These are phyloP conservation scores for Pleochaeta shiraiana DNA, from an alignment of 2,329 filamentous ascomycete species.

Conservation along the genomic window DNA sequence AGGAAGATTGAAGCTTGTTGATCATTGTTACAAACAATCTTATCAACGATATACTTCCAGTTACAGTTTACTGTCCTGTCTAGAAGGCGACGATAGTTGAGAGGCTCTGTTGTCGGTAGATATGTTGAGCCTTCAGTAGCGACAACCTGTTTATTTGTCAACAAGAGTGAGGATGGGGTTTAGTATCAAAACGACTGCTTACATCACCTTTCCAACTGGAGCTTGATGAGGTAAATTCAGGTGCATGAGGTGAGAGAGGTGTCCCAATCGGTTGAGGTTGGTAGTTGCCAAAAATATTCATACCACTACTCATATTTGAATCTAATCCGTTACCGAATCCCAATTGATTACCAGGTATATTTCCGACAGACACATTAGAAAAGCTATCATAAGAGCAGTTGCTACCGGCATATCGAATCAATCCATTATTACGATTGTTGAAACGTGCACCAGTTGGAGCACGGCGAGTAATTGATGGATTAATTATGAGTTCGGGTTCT, in stretches of 20 bases:
- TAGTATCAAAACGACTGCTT: slow-evolving; percentile 9
- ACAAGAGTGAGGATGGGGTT: slow-evolving; percentile 14
- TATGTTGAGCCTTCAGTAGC: slow-evolving; percentile 48
- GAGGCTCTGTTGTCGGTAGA: slow-evolving; percentile 66
- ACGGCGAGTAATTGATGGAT: slow-evolving; percentile 13
- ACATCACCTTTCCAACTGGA: slow-evolving; percentile 19
- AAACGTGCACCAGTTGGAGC: slow-evolving; percentile 13
- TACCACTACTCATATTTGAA: slow-evolving; percentile 9
- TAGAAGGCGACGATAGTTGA: slow-evolving; percentile 88
- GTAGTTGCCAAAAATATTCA: slow-evolving; percentile 20
- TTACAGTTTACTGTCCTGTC: slow-evolving; percentile 95
- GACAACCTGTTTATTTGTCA: slow-evolving; percentile 22
- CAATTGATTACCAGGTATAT: slow-evolving; percentile 10
- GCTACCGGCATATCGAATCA: slow-evolving; percentile 17
- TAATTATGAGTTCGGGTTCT: slow-evolving; percentile 15
- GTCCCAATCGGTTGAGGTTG: slow-evolving; percentile 36
- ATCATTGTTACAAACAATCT: slow-evolving; percentile 98
- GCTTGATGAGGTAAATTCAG: slow-evolving; percentile 42
- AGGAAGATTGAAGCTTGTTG: slow-evolving; percentile 98
- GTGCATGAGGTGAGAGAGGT: slow-evolving; percentile 48
- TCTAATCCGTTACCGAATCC: slow-evolving; percentile 8
- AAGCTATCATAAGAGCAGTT: slow-evolving; percentile 19
- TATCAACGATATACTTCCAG: slow-evolving; percentile 99
- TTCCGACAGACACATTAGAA: slow-evolving; percentile 13
- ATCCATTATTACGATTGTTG: slow-evolving; percentile 14